Conservation (phyloP, 129 eudicot species). For the Heracleum sosnowskyi region DNA sequence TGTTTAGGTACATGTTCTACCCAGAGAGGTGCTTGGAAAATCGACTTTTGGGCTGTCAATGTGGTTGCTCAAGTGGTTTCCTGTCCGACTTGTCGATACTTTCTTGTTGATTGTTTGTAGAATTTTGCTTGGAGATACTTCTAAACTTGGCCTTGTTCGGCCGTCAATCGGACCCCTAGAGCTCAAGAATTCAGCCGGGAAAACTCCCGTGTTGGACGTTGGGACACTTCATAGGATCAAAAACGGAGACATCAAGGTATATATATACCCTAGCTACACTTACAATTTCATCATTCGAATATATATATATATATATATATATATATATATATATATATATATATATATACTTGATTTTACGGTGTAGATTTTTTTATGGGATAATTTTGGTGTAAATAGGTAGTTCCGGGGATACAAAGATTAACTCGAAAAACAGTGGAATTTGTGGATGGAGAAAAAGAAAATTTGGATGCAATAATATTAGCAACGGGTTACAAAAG, state of each 20-base stretch:
- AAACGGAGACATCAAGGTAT: slow-evolving; percentile 89
- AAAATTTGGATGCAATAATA: slow-evolving; percentile 80
- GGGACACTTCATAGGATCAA: slow-evolving; percentile 95
- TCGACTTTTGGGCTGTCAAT: slow-evolving; percentile 97
- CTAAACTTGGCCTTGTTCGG: slow-evolving; percentile 57
- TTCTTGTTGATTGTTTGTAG: slow-evolving; percentile 57
- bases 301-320: too few relatives aligned
- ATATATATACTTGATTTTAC: too few relatives aligned
- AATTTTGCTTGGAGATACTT: slow-evolving; percentile 66
- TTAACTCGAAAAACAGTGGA: slow-evolving; percentile 48
- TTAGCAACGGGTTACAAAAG: slow-evolving; percentile 97
- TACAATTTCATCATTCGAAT: background rate
- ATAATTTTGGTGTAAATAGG: slow-evolving; percentile 43
- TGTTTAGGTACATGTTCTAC: slow-evolving; percentile 81
- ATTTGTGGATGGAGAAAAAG: slow-evolving; percentile 64
- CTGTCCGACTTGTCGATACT: slow-evolving; percentile 66
- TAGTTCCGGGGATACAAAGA: slow-evolving; percentile 51
- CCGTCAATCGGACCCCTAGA: slow-evolving; percentile 73
- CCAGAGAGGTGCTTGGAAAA: slow-evolving; percentile 90
- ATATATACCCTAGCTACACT: background rate
- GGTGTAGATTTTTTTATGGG: too few relatives aligned
- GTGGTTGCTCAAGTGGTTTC: slow-evolving; percentile 98
- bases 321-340: too few relatives aligned
- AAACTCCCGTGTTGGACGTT: slow-evolving; percentile 86
- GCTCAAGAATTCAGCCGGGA: slow-evolving; percentile 68